Percentiles rank a stretch among this genome's conserved stretches.
Evolutionary conservation across 257 asterid genomes (phyloP).

Genomic region (Solanum sitiens): DNA sequence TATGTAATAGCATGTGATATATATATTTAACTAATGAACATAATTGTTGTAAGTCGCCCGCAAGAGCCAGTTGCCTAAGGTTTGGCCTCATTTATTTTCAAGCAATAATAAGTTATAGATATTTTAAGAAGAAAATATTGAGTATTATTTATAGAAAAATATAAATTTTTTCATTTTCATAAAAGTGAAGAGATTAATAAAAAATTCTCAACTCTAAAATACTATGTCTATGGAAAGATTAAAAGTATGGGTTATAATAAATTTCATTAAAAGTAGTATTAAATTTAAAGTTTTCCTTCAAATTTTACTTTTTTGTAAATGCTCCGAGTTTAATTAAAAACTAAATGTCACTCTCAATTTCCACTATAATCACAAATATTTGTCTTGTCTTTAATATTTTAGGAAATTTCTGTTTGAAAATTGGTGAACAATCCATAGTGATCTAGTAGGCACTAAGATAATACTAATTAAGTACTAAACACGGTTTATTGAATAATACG

Average conservation of each 20-base stretch:
- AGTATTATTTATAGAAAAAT: too few relatives aligned
- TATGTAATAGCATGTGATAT: too few relatives aligned
- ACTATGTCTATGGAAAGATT: background rate
- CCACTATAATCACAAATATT: background rate
- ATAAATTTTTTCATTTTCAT: background rate
- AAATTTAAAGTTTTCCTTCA: background rate
- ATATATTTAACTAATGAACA: background rate
- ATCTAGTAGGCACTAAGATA: background rate
- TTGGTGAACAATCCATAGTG: background rate
- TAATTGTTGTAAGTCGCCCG: background rate
- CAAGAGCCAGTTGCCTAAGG: background rate
- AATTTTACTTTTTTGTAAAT: background rate
- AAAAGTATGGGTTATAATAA: background rate
- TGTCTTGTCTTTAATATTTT: background rate
- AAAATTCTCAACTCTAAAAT: background rate
- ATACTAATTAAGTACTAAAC: background rate
- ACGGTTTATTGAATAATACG: background rate
- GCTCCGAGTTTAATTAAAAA: background rate
- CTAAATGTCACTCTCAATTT: background rate
- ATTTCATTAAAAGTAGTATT: too few relatives aligned
- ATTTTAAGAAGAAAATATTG: background rate
- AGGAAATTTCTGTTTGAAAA: background rate
- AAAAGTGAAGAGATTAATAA: background rate
- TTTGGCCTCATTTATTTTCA: background rate
- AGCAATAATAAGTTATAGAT: background rate